Conservation (phyloP, 495 filamentous ascomycete species). For the Monascus purpureus region DNA sequence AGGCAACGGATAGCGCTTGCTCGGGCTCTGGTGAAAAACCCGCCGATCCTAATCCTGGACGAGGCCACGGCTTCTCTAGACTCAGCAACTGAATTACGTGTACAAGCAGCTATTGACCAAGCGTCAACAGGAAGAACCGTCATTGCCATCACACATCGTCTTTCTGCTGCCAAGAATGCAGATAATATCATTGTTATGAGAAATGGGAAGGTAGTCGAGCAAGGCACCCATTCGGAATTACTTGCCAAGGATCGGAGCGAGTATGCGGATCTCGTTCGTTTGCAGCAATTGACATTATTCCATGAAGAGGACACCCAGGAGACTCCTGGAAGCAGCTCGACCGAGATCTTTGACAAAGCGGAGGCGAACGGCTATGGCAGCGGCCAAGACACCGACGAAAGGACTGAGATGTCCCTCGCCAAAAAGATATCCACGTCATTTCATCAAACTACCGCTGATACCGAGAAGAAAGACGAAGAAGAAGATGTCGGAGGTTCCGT, state of each 20-base stretch:
- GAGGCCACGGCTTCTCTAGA: slow-evolving; percentile 58
- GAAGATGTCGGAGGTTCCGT: slow-evolving; percentile 7
- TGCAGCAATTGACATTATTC: slow-evolving; percentile 11
- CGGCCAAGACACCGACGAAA: slow-evolving; percentile 4
- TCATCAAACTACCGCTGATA: slow-evolving; percentile 4
- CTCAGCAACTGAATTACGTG: slow-evolving; percentile 37
- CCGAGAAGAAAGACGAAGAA: slow-evolving; percentile 13
- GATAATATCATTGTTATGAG: slow-evolving; percentile 54
- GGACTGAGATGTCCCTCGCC: slow-evolving; percentile 5
- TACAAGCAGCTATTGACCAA: slow-evolving; percentile 35
- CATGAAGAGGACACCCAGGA: not conserved
- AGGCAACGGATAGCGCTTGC: slow-evolving; percentile 55
- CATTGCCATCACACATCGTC: slow-evolving; percentile 33
- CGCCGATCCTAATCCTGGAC: slow-evolving; percentile 70
- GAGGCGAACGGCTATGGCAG: not conserved
- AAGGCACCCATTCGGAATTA: slow-evolving; percentile 34
- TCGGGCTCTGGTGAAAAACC: slow-evolving; percentile 58
- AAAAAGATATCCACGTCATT: too few species aligned
- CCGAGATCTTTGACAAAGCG: not conserved
- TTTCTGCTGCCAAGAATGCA: slow-evolving; percentile 39
- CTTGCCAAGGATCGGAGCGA: slow-evolving; percentile 21
- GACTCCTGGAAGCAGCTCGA: not conserved
- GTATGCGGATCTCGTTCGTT: slow-evolving; percentile 31
- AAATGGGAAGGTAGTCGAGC: slow-evolving; percentile 39
- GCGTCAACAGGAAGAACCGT: slow-evolving; percentile 32